Base-by-base conservation (phyloP, 192 early-diverging fungal species). In the Coemansia sp. region DNA sequence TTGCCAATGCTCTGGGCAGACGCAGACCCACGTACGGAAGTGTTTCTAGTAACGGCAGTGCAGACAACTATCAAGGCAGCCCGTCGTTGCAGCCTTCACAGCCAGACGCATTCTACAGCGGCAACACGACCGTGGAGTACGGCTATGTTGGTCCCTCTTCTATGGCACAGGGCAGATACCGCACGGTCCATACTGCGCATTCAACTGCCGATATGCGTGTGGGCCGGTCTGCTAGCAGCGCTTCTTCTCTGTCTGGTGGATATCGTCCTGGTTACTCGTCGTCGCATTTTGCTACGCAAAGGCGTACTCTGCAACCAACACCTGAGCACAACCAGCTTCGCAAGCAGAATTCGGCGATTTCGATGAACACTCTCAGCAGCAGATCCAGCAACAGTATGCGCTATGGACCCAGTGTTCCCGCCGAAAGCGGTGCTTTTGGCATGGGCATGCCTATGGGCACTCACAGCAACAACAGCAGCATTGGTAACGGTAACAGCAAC, bases 211-310 rank as follows among this genome's bases (percentile, higher is more conserved):
- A 80, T 16, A 64, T 71, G 67, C 72, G 77, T 0, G 60, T 80
- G 10, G 77, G 77, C 2, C 52, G 77, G 30, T 80, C 77, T 5
- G 65, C 64, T 42, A 80, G 77, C 72, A 68, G 63, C 12, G 77
- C 77, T 20, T 80, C 77, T 10, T 64, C 72, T 32, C 56, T 58
- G 29, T 63, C 68, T 25, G 59, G 56, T 16, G 77, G 77, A 10
- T 80, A 80, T 56, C 77, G 72, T 22, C 62, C 64, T 42, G 51
- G 49, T 2, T 50, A 63, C 16, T 36, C 36, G 18, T 38, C 60
- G 1, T 65, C 68, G 56, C 25, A 56, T 0, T 74, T 62, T 56
- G 66, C 67, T 29, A 71, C 76, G 33, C 76, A 79, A 60, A 67
- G 71, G 48, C 38, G 76, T 60, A 66, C 58, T 7, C 60, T 67